Conservation (phyloP, 73 alveolate genomes). For the Stentor coeruleus region DNA sequence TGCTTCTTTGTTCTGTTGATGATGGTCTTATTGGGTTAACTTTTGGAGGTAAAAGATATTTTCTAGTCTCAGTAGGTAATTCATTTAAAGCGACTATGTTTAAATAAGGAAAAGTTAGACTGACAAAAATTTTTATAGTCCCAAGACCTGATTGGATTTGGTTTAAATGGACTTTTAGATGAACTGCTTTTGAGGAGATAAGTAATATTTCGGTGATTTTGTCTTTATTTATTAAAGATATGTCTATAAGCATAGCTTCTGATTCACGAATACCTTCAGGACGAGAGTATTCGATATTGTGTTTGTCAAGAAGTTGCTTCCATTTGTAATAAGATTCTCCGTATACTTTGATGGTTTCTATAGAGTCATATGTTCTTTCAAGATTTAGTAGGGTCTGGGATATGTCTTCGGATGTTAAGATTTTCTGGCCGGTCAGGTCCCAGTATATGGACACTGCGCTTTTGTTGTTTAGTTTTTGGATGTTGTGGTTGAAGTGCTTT, state of each 20-base stretch:
- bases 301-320: background rate
- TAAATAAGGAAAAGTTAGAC: background rate
- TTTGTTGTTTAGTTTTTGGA: background rate
- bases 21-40: too few relatives aligned
- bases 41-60: too few relatives aligned
- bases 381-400: background rate
- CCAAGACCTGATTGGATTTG: conserved; percentile 5
- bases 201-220: background rate
- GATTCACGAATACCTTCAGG: conserved; percentile 7
- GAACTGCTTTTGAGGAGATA: background rate
- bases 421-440: background rate
- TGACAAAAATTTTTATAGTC: background rate
- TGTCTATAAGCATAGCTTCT: conserved; percentile 11
- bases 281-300: background rate
- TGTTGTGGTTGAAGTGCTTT: background rate
- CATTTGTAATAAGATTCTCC: background rate
- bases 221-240: background rate
- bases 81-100: background rate
- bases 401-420: background rate
- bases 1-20: too few relatives aligned
- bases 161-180: background rate
- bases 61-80: background rate
- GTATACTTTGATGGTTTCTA: background rate
- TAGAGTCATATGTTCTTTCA: background rate
- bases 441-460: background rate